Conservation (phyloP, 2,329 filamentous ascomycete species). For the Trichoderma simmonsii region DNA sequence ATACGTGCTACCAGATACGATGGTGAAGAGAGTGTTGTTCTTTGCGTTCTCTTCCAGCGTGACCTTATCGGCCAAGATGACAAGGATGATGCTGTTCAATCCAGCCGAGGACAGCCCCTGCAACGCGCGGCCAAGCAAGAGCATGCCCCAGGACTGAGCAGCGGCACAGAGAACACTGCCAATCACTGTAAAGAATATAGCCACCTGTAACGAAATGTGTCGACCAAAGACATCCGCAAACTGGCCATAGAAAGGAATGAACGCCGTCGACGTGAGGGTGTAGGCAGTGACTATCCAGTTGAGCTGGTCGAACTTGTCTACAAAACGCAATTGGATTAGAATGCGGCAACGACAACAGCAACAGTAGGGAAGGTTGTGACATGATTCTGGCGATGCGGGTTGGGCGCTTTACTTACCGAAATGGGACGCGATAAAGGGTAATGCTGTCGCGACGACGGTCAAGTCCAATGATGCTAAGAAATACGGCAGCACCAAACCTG, state of each 20-base stretch:
- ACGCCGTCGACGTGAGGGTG: background rate
- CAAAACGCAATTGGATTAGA: background rate
- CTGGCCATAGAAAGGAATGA: background rate
- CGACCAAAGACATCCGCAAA: background rate
- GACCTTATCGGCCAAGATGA: background rate
- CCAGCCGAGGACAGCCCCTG: background rate
- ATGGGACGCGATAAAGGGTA: background rate
- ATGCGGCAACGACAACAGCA: accelerated
- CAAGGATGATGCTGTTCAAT: background rate
- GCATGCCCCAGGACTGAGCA: background rate
- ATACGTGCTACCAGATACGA: background rate
- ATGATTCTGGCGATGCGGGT: background rate
- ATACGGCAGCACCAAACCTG: background rate
- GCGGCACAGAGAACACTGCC: background rate
- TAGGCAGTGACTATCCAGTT: background rate
- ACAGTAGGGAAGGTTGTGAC: background rate
- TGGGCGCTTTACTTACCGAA: background rate
- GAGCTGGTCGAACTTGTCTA: background rate
- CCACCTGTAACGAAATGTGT: background rate
- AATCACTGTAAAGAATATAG: background rate
- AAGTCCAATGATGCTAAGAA: background rate
- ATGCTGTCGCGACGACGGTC: background rate
- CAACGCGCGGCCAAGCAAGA: background rate
- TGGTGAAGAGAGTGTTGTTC: background rate
- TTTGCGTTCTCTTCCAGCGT: background rate